phyloP scores from a whole-genome alignment of 2,329 filamentous ascomycete genomes.

The Aphanocladium album region DNA sequence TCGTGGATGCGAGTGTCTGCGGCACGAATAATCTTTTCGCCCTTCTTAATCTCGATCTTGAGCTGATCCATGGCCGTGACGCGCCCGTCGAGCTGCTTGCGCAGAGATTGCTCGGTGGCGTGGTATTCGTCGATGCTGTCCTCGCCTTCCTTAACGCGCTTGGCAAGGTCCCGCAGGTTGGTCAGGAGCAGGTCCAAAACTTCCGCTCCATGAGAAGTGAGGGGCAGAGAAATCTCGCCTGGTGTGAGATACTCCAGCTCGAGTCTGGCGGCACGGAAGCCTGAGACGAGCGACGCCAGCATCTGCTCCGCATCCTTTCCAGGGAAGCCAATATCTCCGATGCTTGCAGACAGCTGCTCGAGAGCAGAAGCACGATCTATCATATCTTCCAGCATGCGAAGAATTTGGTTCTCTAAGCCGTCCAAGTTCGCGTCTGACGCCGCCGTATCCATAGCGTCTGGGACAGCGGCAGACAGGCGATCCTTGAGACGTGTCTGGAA shows the following conservation, averaged over 20 bases:
- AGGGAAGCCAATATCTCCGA: slow-evolving; percentile 47
- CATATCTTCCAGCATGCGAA: slow-evolving; percentile 39
- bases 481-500: slow-evolving; percentile 34
- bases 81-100: slow-evolving; percentile 51
- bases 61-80: slow-evolving; percentile 47
- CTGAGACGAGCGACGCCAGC: slow-evolving; percentile 40
- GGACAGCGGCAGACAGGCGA: slow-evolving; percentile 26
- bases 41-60: slow-evolving; percentile 35
- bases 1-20: slow-evolving; percentile 38
- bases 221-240: slow-evolving; percentile 50
- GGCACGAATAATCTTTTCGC: slow-evolving; percentile 29
- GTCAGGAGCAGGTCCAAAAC: slow-evolving; percentile 51
- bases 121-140: slow-evolving; percentile 57
- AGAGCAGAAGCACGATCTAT: slow-evolving; percentile 46
- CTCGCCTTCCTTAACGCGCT: slow-evolving; percentile 43
- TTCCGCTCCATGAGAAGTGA: slow-evolving; percentile 48
- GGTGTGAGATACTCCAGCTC: slow-evolving; percentile 59
- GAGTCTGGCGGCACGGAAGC: slow-evolving; percentile 52
- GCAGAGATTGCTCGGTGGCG: slow-evolving; percentile 48
- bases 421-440: slow-evolving; percentile 19
- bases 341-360: slow-evolving; percentile 37
- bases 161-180: slow-evolving; percentile 45
- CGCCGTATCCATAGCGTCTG: not conserved
- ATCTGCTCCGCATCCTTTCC: slow-evolving; percentile 44
- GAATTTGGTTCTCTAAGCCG: slow-evolving; percentile 38